Conservation (phyloP, 164 flowering plant genomes). For the Kalanchoe fedtschenkoi region DNA sequence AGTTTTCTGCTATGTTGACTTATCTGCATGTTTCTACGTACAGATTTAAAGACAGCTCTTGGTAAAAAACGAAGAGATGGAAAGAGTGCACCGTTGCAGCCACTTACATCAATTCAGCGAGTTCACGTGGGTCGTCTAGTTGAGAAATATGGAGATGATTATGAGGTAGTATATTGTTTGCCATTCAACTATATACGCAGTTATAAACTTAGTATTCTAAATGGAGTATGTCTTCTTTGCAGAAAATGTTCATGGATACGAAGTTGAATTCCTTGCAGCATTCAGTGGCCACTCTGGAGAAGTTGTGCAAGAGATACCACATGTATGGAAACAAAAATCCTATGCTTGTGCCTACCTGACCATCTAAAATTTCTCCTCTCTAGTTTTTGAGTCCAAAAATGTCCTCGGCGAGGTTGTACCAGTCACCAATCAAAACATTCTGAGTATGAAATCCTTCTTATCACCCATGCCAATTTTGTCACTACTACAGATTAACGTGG, state of each 20-base stretch:
- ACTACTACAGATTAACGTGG: too few relatives aligned
- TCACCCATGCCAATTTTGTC: too few relatives aligned
- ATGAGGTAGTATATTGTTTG: slow-evolving; percentile 35
- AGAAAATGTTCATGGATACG: slow-evolving; percentile 85
- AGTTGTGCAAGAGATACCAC: slow-evolving; percentile 66
- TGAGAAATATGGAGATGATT: slow-evolving; percentile 75
- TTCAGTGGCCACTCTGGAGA: slow-evolving; percentile 61
- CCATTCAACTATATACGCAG: not conserved
- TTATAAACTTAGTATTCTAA: not conserved
- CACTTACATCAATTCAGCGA: slow-evolving; percentile 67
- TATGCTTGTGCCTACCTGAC: slow-evolving; percentile 10
- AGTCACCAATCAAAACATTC: too few relatives aligned
- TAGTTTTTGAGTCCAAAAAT: too few relatives aligned
- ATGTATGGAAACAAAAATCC: slow-evolving; percentile 35
- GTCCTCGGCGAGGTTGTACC: too few relatives aligned
- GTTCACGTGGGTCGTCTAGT: slow-evolving; percentile 43
- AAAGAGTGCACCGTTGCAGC: slow-evolving; percentile 47
- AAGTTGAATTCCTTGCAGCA: slow-evolving; percentile 86
- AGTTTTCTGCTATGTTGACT: not conserved
- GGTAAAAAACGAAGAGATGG: slow-evolving; percentile 91
- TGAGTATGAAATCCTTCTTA: too few relatives aligned
- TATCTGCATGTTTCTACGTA: not conserved
- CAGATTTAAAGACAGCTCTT: slow-evolving; percentile 75
- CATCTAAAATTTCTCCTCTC: not conserved
- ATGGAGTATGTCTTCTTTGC: slow-evolving; percentile 13